These are phyloP conservation scores for Pseudoperonospora humuli DNA, from an alignment of 352 stramenopile species.

Conservation along the genomic window DNA sequence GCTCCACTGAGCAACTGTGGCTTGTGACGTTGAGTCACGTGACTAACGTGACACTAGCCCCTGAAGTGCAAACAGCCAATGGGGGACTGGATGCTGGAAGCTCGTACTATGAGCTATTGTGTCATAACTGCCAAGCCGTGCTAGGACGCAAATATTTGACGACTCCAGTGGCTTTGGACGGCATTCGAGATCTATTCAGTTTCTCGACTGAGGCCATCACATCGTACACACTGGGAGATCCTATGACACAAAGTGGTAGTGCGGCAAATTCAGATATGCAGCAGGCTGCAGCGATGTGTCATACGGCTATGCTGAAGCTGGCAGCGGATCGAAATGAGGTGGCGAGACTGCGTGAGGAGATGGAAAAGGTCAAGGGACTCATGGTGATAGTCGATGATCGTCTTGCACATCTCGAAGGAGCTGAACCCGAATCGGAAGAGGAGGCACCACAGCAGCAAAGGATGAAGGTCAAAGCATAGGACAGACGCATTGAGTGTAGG, in stretches of 20 bases:
- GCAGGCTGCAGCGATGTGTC: constrained; percentile 27
- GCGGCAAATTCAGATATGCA: constrained; percentile 7
- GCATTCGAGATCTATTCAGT: constrained; percentile 58
- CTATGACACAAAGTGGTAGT: constrained; percentile 19
- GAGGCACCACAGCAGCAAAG: constrained; percentile 10
- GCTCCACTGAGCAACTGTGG: constrained; percentile 61
- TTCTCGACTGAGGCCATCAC: constrained; percentile 68
- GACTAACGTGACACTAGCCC: constrained; percentile 44
- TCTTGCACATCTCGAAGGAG: constrained; percentile 49
- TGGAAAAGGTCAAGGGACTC: constrained; percentile 71
- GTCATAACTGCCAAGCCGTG: constrained; percentile 73
- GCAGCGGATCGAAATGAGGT: constrained; percentile 45
- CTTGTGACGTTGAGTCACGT: constrained; percentile 70
- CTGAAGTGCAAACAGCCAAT: constrained; percentile 46
- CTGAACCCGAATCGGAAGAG: constrained; percentile 36
- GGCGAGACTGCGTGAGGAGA: constrained; percentile 48
- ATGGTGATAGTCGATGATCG: constrained; percentile 69
- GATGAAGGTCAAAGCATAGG: constrained; percentile 6
- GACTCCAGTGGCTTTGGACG: constrained; percentile 51
- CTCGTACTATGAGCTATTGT: constrained; percentile 71
- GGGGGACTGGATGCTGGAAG: constrained; percentile 47
- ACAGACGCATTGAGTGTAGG: constrained; percentile 3
- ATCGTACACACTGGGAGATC: constrained; percentile 74
- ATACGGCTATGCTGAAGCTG: constrained; percentile 30
- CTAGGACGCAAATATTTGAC: constrained; percentile 72